These are phyloP conservation scores for Kickxella alabastrina DNA, from an alignment of 192 early-diverging fungal species.

Conservation along the genomic window DNA sequence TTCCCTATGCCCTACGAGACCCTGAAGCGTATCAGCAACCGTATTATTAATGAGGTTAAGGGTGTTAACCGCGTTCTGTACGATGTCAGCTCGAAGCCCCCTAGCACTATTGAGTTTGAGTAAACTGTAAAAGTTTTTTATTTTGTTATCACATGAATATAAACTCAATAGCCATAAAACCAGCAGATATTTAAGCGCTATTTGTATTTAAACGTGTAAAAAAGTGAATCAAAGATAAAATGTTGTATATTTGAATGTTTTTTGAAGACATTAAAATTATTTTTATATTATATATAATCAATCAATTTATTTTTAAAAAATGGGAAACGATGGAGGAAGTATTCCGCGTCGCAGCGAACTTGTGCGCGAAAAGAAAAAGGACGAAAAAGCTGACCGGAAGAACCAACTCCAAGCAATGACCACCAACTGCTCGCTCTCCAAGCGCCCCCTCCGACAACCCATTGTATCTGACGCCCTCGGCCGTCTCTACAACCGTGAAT, in stretches of 20 bases:
- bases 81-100: conserved; percentile 96
- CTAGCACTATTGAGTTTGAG: conserved; percentile 98
- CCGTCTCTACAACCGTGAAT: conserved; percentile 71
- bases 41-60: conserved; percentile 98
- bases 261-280: no score
- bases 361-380: conserved; percentile 45
- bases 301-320: conserved; percentile 1
- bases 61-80: conserved; percentile 98
- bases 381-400: conserved; percentile 29
- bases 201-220: no score
- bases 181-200: no score
- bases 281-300: not conserved
- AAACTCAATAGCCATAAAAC: no score
- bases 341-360: conserved; percentile 51
- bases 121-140: conserved; percentile 50
- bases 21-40: conserved; percentile 86
- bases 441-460: conserved; percentile 55
- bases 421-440: conserved; percentile 39
- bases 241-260: no score
- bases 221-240: no score
- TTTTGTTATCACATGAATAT: no score
- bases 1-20: conserved; percentile 84
- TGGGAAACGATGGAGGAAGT: conserved; percentile 56
- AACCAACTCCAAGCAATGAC: conserved; percentile 25
- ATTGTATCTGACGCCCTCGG: conserved; percentile 62